phyloP scores from a whole-genome alignment of 768 basidiomycete genomes.

The Tricholoma hemisulphureum region DNA sequence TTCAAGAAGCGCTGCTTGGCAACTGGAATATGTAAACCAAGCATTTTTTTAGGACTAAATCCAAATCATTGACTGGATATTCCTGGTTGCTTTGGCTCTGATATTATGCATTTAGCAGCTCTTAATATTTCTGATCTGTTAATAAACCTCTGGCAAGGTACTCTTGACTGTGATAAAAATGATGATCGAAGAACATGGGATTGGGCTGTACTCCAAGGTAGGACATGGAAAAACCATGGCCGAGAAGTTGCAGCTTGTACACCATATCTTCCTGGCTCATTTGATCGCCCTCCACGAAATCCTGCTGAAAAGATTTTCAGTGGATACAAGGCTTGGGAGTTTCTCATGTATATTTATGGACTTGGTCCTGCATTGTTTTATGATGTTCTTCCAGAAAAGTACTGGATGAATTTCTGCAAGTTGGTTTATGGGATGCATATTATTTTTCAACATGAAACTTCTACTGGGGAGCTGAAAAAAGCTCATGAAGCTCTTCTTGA shows the following conservation, averaged over 20 bases:
- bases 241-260: conserved; percentile 4
- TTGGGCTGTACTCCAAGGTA: background rate
- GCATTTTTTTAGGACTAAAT: background rate
- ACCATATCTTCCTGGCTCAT: no score
- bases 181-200: background rate
- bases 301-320: no score
- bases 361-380: conserved; percentile 18
- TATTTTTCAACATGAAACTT: conserved; percentile 21
- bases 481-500: conserved; percentile 24
- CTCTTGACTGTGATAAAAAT: background rate
- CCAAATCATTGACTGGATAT: background rate
- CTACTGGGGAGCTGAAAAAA: conserved; percentile 8
- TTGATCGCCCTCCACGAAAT: no score
- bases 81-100: background rate
- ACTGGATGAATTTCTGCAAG: conserved; percentile 25
- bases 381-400: conserved; percentile 10
- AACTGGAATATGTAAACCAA: background rate
- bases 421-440: conserved; percentile 23
- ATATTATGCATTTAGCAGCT: background rate
- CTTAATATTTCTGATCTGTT: background rate
- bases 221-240: background rate
- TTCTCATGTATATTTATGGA: conserved; percentile 15
- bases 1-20: background rate
- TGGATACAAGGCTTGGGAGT: conserved; percentile 22
- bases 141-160: conserved; percentile 2